Percentiles rank a stretch among this genome's conserved stretches.
Evolutionary conservation across 202 grass and related monocot genomes (phyloP).

Genomic region (Eragrostis tef): DNA sequence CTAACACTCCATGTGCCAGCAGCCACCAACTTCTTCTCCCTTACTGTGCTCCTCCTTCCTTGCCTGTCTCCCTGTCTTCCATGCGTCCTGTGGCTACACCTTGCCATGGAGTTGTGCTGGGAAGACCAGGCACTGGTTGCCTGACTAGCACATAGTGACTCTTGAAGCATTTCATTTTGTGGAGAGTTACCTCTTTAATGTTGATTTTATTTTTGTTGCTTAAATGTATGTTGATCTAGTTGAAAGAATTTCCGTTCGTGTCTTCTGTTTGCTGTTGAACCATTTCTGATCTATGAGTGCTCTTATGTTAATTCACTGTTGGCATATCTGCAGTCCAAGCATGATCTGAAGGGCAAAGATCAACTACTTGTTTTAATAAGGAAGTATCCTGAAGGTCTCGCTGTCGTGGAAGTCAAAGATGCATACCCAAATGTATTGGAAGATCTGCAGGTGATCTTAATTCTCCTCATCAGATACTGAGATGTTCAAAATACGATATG

Average conservation of each 20-base stretch:
- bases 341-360: slow-evolving; percentile 90
- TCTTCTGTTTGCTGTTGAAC: slow-evolving; percentile 26
- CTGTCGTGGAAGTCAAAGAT: slow-evolving; percentile 91
- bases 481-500: neutral
- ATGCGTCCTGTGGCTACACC: too few relatives aligned
- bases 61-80: too few relatives aligned
- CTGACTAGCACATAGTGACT: neutral
- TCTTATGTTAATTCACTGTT: slow-evolving; percentile 16
- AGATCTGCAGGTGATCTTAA: slow-evolving; percentile 68
- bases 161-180: neutral
- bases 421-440: slow-evolving; percentile 72
- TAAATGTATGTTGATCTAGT: neutral
- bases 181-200: neutral
- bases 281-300: neutral
- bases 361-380: slow-evolving; percentile 74
- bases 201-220: neutral
- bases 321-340: slow-evolving; percentile 67
- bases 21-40: too few relatives aligned
- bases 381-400: slow-evolving; percentile 66
- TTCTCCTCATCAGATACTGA: neutral
- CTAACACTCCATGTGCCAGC: too few relatives aligned
- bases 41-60: too few relatives aligned
- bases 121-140: neutral
- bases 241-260: neutral
- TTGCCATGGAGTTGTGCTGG: neutral